These are phyloP conservation scores for Ulmus americana DNA, from an alignment of 331 rosid species.

Conservation along the genomic window DNA sequence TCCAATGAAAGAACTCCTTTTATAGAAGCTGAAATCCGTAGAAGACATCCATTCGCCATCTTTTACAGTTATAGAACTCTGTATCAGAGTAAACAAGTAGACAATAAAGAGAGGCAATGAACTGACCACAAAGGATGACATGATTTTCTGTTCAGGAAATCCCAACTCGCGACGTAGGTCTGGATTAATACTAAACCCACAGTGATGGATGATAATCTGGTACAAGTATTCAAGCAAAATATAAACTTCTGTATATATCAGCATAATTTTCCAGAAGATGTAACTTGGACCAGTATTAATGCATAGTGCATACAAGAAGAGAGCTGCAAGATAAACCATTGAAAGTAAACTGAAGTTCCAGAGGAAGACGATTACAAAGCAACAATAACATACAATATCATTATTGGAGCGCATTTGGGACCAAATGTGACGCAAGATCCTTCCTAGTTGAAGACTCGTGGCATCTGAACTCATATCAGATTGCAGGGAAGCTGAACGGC, in stretches of 20 bases:
- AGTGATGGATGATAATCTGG: conserved; percentile 91
- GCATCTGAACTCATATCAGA: conserved; percentile 78
- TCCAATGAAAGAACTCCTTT: conserved; percentile 41
- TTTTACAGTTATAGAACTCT: conserved; percentile 86
- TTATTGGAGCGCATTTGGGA: conserved; percentile 87
- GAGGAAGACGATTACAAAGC: conserved; percentile 76
- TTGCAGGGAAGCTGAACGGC: conserved; percentile 68
- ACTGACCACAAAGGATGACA: conserved; percentile 80
- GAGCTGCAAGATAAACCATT: conserved; percentile 81
- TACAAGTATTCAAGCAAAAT: conserved; percentile 83
- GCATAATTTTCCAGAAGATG: conserved; percentile 77
- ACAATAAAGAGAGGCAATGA: conserved; percentile 83
- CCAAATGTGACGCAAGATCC: conserved; percentile 79
- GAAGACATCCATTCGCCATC: conserved; percentile 82
- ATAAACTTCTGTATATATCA: conserved; percentile 79
- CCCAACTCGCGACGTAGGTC: conserved; percentile 63
- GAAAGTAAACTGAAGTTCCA: conserved; percentile 98
- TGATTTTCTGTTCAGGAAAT: conserved; percentile 62
- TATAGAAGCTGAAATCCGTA: conserved; percentile 39
- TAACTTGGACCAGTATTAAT: conserved; percentile 86
- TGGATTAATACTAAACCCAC: conserved; percentile 51
- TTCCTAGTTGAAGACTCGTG: conserved; percentile 84
- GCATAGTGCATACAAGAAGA: conserved; percentile 85
- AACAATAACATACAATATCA: conserved; percentile 88
- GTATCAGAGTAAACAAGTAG: conserved; percentile 82